Evolutionary conservation across 2,329 filamentous ascomycete species (phyloP).

Genomic region (Colletotrichum viniferum): DNA sequence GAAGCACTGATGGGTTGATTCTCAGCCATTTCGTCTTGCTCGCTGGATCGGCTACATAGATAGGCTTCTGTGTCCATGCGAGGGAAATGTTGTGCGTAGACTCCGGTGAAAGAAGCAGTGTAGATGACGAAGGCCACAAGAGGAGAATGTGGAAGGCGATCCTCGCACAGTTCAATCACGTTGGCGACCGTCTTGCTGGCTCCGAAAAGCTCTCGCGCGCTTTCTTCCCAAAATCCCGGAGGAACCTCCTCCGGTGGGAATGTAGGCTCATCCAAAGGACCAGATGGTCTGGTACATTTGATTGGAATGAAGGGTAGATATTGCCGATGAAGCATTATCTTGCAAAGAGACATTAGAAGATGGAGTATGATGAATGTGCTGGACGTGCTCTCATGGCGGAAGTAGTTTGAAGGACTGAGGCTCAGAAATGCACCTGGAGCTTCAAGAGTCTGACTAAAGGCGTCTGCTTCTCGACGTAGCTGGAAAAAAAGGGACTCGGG

Average conservation of each 20-base stretch:
- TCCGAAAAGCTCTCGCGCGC: conserved; percentile 65
- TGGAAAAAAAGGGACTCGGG: conserved; percentile 56
- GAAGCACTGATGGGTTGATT: not conserved
- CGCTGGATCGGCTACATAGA: conserved; percentile 46
- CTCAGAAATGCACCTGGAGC: conserved; percentile 34
- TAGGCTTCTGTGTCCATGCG: conserved; percentile 66
- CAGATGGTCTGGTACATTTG: conserved; percentile 48
- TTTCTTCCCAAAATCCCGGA: conserved; percentile 64
- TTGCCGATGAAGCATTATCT: conserved; percentile 71
- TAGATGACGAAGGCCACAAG: conserved; percentile 71
- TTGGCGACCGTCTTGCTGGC: conserved; percentile 68
- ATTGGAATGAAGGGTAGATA: conserved; percentile 71
- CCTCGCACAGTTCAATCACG: conserved; percentile 66
- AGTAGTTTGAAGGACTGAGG: conserved; percentile 64
- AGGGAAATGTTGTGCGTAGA: conserved; percentile 71
- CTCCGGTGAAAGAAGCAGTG: conserved; percentile 66
- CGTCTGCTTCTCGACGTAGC: conserved; percentile 53
- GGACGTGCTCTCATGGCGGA: conserved; percentile 67
- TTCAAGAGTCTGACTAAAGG: conserved; percentile 48
- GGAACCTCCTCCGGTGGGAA: conserved; percentile 55
- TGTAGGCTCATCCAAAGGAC: conserved; percentile 63
- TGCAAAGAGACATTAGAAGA: conserved; percentile 67
- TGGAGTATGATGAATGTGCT: conserved; percentile 71
- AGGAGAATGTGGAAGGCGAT: conserved; percentile 69
- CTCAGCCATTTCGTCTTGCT: conserved; percentile 11